phyloP scores from a whole-genome alignment of 1,284 basidiomycete species.

The Cryptococcus hybrid region DNA sequence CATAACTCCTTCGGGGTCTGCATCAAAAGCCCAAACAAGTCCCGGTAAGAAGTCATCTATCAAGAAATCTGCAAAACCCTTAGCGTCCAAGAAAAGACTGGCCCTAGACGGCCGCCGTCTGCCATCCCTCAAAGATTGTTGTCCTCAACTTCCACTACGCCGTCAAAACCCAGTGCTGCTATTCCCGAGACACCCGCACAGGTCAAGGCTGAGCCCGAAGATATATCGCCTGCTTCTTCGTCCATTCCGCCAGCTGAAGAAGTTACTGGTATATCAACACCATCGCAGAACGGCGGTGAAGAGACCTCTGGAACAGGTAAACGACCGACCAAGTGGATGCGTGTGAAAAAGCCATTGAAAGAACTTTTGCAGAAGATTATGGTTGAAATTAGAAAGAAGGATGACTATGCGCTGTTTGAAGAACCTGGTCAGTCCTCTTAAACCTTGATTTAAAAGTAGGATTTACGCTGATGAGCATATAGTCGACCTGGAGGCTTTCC shows the following conservation, averaged over 20 bases:
- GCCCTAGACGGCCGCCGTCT: slow-evolving; percentile 11
- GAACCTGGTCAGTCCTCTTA: slow-evolving; percentile 30
- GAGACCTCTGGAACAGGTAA: slow-evolving; percentile 8
- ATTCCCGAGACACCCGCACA: slow-evolving; percentile 11
- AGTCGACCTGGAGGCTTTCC: slow-evolving; percentile 43
- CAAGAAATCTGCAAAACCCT: too few species aligned
- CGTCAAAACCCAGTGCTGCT: slow-evolving; percentile 1
- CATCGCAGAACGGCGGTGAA: slow-evolving; percentile 13
- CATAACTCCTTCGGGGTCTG: neutral
- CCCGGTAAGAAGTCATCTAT: too few species aligned
- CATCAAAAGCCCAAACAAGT: too few species aligned
- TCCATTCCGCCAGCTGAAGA: slow-evolving; percentile 8
- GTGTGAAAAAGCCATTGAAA: slow-evolving; percentile 40
- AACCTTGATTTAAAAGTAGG: neutral
- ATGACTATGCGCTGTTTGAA: slow-evolving; percentile 47
- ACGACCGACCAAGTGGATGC: slow-evolving; percentile 29
- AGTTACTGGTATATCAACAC: neutral
- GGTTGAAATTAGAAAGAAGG: slow-evolving; percentile 37
- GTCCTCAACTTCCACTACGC: slow-evolving; percentile 11
- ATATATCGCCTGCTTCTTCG: slow-evolving; percentile 11
- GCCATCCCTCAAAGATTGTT: slow-evolving; percentile 26
- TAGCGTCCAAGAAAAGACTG: slow-evolving; percentile 1
- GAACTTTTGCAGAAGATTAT: slow-evolving; percentile 41
- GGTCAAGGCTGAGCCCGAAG: slow-evolving; percentile 11
- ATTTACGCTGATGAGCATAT: slow-evolving; percentile 1